Evolutionary conservation across 176 grass and related monocot species (phyloP).

Genomic region (Poa annua): DNA sequence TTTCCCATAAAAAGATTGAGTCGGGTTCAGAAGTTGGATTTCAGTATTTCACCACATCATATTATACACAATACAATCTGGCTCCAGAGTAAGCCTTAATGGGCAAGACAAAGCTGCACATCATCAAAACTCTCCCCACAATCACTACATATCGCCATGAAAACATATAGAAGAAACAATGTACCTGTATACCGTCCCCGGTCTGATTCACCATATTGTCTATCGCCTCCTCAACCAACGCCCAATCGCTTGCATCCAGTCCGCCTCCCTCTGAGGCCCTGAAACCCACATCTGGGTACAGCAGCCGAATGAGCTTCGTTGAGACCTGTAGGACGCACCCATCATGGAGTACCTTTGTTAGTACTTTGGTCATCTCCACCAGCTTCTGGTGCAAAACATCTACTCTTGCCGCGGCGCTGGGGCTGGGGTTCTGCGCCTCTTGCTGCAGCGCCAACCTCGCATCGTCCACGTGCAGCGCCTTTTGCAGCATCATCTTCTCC

Average conservation of each 20-base stretch:
- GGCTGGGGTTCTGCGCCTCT: background rate
- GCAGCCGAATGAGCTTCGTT: slow-evolving; percentile 14
- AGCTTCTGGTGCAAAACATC: background rate
- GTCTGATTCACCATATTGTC: slow-evolving; percentile 23
- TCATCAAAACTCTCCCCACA: slow-evolving; percentile 1
- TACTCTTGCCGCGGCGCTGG: background rate
- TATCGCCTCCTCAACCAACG: background rate
- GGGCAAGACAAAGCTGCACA: background rate
- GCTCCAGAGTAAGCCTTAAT: background rate
- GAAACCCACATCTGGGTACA: background rate
- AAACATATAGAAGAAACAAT: background rate
- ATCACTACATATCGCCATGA: background rate
- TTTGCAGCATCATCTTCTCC: background rate
- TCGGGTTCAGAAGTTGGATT: slow-evolving; percentile 6
- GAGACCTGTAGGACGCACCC: background rate
- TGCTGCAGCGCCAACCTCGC: background rate
- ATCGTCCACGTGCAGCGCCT: background rate
- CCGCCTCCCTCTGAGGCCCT: background rate
- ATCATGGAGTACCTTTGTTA: background rate
- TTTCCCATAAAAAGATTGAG: background rate
- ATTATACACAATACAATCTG: background rate
- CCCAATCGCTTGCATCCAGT: background rate
- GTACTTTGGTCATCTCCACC: background rate
- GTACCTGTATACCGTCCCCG: slow-evolving; percentile 5
- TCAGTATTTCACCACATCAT: slow-evolving; percentile 14